Conservation (phyloP, 352 stramenopile species). For the Phytopythium kandeliae region DNA sequence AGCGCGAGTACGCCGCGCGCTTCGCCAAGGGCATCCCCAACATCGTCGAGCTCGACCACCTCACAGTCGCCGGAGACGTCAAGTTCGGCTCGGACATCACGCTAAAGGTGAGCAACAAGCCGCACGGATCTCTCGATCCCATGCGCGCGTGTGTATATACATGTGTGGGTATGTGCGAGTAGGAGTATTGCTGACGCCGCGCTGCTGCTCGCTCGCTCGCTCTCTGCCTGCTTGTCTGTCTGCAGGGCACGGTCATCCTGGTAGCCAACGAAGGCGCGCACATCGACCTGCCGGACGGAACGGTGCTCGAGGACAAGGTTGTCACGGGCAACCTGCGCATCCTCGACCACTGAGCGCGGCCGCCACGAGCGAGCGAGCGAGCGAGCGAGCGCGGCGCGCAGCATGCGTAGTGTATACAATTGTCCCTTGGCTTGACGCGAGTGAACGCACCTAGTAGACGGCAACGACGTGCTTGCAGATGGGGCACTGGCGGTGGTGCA, state of each 20-base stretch:
- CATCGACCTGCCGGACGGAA: conserved; percentile 91
- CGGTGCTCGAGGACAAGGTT: conserved; percentile 92
- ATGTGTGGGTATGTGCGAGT: too few relatives aligned
- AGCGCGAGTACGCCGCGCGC: conserved; percentile 82
- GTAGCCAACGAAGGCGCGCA: conserved; percentile 92
- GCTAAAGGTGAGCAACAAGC: too few relatives aligned
- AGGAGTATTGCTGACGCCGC: too few relatives aligned
- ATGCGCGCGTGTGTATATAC: too few relatives aligned
- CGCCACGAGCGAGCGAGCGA: too few relatives aligned
- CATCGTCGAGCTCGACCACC: conserved; percentile 91
- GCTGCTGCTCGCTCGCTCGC: too few relatives aligned
- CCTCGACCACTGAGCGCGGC: conserved; percentile 76
- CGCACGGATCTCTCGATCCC: too few relatives aligned
- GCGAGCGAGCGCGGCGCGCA: too few relatives aligned
- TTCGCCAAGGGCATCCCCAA: conserved; percentile 90
- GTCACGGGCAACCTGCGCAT: conserved; percentile 93
- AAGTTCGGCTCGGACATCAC: conserved; percentile 92
- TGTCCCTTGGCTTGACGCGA: too few relatives aligned
- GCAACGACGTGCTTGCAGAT: conserved; percentile 85
- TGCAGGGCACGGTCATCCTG: conserved; percentile 91
- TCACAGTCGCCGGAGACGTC: conserved; percentile 91
- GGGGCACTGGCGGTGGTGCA: conserved; percentile 77
- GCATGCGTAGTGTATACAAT: not conserved
- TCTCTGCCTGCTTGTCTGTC: not conserved
- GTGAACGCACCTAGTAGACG: conserved; percentile 72